Percentiles rank a stretch among this genome's conserved stretches.
These are phyloP conservation scores for Batkoa obscura DNA, from an alignment of 371 early-diverging fungal species.

Conservation along the genomic window DNA sequence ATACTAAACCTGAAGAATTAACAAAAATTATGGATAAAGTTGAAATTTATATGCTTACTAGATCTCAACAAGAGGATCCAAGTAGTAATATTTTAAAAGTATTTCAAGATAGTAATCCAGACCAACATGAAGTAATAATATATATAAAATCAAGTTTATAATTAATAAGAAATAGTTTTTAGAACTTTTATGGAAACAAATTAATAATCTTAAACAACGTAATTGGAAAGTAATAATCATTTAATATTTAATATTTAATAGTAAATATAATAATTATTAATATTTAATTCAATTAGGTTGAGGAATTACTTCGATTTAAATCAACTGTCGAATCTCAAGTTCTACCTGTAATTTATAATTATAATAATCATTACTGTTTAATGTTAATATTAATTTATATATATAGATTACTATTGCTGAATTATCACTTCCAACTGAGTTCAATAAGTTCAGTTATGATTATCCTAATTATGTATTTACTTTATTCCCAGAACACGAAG, in stretches of 20 bases:
- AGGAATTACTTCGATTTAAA: too few species aligned
- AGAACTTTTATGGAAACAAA: slow-evolving; percentile 43
- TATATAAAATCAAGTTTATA: not conserved
- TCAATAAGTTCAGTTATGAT: slow-evolving; percentile 21
- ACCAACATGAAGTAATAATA: too few species aligned
- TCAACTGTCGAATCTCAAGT: not conserved
- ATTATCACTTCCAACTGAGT: slow-evolving; percentile 37
- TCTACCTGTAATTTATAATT: not conserved
- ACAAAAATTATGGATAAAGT: slow-evolving; percentile 29
- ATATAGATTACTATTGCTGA: slow-evolving; percentile 5
- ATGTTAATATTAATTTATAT: not conserved
- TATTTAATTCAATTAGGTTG: not conserved
- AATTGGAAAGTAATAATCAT: slow-evolving; percentile 35
- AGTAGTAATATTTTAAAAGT: too few species aligned
- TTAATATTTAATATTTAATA: not conserved
- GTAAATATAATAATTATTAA: not conserved
- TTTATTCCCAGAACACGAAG: slow-evolving; percentile 14
- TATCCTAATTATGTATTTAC: not conserved
- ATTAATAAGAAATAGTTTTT: slow-evolving; percentile 21
- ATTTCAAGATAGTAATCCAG: too few species aligned
- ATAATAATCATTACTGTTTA: not conserved
- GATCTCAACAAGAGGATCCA: too few species aligned
- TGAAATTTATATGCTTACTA: slow-evolving; percentile 31
- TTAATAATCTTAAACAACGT: slow-evolving; percentile 27
- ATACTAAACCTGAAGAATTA: slow-evolving; percentile 32